Evolutionary conservation across 306 rosid genomes (phyloP).

Genomic region (Abrus precatorius): DNA sequence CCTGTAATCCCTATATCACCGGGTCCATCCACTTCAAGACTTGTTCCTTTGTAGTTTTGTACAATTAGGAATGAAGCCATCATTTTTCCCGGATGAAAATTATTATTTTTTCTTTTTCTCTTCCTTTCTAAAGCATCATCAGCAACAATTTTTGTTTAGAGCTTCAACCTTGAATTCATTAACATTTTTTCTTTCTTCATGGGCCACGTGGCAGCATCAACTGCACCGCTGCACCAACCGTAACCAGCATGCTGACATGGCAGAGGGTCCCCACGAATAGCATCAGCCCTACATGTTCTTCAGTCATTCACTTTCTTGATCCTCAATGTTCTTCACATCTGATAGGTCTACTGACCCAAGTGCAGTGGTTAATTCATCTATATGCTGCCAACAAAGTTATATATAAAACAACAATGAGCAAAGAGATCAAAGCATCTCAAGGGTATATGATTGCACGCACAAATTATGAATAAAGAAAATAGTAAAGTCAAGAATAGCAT

Average conservation of each 20-base stretch:
- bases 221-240: conserved; percentile 33
- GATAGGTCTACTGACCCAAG: conserved; percentile 63
- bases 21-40: conserved; percentile 32
- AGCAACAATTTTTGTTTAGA: conserved; percentile 30
- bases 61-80: conserved; percentile 36
- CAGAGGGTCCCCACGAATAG: background rate
- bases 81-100: conserved; percentile 9
- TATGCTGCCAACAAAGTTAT: conserved; percentile 53
- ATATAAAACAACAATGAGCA: background rate
- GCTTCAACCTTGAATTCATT: conserved; percentile 18
- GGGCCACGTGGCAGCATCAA: conserved; percentile 24
- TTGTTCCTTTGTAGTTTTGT: conserved; percentile 33
- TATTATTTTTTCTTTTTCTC: background rate
- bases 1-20: conserved; percentile 25
- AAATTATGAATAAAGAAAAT: background rate
- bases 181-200: conserved; percentile 17
- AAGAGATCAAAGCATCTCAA: conserved; percentile 21
- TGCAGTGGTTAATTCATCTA: conserved; percentile 60
- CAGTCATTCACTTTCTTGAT: conserved; percentile 54
- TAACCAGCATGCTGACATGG: conserved; percentile 20
- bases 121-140: conserved; percentile 43
- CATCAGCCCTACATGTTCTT: conserved; percentile 31
- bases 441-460: conserved; percentile 25
- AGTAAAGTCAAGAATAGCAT: conserved; percentile 51
- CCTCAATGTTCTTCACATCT: conserved; percentile 53